Base-by-base conservation (phyloP, 495 filamentous ascomycete genomes). In the Lophiostoma macrostomum region DNA sequence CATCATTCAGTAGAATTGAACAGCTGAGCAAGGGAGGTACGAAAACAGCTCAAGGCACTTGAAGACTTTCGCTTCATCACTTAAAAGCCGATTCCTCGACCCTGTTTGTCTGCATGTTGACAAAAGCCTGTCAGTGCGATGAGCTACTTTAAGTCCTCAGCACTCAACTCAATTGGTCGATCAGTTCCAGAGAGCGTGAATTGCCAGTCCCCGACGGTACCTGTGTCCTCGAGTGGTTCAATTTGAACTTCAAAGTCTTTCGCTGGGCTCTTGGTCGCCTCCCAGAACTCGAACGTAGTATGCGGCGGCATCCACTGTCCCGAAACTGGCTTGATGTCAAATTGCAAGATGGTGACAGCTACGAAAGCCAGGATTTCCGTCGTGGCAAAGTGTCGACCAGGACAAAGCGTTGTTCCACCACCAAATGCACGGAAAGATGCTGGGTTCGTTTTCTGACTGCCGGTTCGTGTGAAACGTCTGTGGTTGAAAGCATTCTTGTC, bases 381-480 rank as follows among this genome's bases (percentile, higher is more conserved):
- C 1, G 31, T 62, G 10, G 53, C 52, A 35, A 62, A 62, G 28
- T 58, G 53, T 5, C 59, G 59, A 4, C 59, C 59, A 12, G 59
- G 59, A 36, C 59, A 62, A 12, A 62, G 43, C 4, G 47, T 58
- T 5, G 22, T 47, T 6, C 59, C 53, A n/a, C 51, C 53, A 4
- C 59, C 59, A 53, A 62, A 62, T 5, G 37, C 46, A 16, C 59
- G 46, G 24, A 58, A 58, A 6, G 42, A 35, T 6, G 29, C 19
- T 20, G 43, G 43, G 30, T 42, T 57, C 5, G 31, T 24, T 19
- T 25, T 47, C 7, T 35, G 11, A 1, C 1, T 16, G 4, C 31
- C 4, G 14, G 2, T 20, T 36, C 31, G 30, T 40, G 27, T 20
- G 42, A 63, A 63, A 10, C 59, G 53, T 1, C 20, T 16, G 23